A percentile compares a stretch with the other conserved stretches of the same genome.
phyloP scores from a whole-genome alignment of 805 yeast species.

The Cyberlindnera suaveolens region DNA sequence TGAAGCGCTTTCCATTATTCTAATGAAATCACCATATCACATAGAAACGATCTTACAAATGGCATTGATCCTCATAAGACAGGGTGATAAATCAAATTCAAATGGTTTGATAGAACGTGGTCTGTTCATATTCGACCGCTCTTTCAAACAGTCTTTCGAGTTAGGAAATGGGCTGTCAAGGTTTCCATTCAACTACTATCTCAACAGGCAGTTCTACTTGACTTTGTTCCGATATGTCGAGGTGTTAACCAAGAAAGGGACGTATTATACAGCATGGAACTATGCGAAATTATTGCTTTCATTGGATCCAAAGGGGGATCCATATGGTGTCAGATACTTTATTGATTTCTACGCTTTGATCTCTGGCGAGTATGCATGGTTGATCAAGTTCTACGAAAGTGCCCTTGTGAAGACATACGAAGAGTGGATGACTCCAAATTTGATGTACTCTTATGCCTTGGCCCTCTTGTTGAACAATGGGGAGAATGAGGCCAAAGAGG shows the following conservation, averaged over 20 bases:
- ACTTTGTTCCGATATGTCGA: constrained; percentile 67
- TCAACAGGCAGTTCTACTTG: constrained; percentile 73
- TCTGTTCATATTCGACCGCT: constrained; percentile 72
- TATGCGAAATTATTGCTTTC: constrained; percentile 68
- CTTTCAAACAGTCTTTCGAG: constrained; percentile 53
- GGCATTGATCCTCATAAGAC: constrained; percentile 65
- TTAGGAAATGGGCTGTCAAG: constrained; percentile 51
- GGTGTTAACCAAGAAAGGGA: constrained; percentile 69
- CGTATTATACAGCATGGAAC: constrained; percentile 68
- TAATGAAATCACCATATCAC: constrained; percentile 65
- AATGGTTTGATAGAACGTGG: constrained; percentile 74
- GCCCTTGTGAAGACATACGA: constrained; percentile 50
- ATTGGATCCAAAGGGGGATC: constrained; percentile 73
- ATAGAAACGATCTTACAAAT: constrained; percentile 75
- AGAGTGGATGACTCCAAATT: constrained; percentile 68
- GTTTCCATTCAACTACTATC: constrained; percentile 67
- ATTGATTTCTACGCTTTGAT: constrained; percentile 72
- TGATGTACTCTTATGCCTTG: constrained; percentile 58
- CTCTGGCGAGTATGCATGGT: constrained; percentile 56
- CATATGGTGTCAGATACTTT: constrained; percentile 76
- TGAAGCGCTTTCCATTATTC: constrained; percentile 51
- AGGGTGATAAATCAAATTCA: constrained; percentile 65
- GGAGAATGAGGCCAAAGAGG: constrained; percentile 37
- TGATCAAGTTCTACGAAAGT: constrained; percentile 51
- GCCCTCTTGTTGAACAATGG: constrained; percentile 47